A percentile compares a stretch with the other conserved stretches of the same genome.
Conservation (phyloP, 2,329 filamentous ascomycete species). For the Pezicula carpinea region DNA sequence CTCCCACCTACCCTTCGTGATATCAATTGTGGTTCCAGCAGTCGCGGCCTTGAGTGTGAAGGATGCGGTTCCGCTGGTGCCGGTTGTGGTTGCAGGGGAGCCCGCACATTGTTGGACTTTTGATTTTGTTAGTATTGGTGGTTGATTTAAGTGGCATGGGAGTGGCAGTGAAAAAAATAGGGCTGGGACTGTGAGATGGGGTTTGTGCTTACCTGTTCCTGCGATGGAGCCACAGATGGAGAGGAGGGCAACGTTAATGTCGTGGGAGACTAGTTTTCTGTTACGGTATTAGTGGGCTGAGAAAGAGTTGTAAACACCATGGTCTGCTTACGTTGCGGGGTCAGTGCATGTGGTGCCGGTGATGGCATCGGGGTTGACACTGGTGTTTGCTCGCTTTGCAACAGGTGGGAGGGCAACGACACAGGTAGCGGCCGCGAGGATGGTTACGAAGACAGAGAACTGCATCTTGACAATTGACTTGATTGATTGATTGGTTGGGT, state of each 20-base stretch:
- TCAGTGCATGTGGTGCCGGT: conserved; percentile 30
- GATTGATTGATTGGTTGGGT: neutral
- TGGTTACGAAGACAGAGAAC: conserved; percentile 10
- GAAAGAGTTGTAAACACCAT: neutral
- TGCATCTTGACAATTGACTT: conserved; percentile 11
- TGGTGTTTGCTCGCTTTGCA: conserved; percentile 14
- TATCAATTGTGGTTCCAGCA: conserved; percentile 43
- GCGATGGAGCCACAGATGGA: conserved; percentile 46
- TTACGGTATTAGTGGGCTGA: conserved; percentile 1
- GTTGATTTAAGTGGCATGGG: neutral
- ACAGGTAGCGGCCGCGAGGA: conserved; percentile 6
- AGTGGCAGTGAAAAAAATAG: neutral
- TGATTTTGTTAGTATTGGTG: neutral
- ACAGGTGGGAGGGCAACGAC: conserved; percentile 4
- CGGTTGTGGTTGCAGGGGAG: conserved; percentile 30
- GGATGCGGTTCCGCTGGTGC: conserved; percentile 40
- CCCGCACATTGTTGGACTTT: conserved; percentile 1
- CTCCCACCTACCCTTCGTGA: conserved; percentile 48
- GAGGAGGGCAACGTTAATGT: conserved; percentile 43
- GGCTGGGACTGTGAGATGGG: neutral
- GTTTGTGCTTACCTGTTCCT: conserved; percentile 26
- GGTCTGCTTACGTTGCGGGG: conserved; percentile 20
- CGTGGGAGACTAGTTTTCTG: conserved; percentile 31
- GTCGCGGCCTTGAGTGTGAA: conserved; percentile 41
- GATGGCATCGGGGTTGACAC: conserved; percentile 26